Evolutionary conservation across 164 flowering plant species (phyloP).

Genomic region (Santalum album): DNA sequence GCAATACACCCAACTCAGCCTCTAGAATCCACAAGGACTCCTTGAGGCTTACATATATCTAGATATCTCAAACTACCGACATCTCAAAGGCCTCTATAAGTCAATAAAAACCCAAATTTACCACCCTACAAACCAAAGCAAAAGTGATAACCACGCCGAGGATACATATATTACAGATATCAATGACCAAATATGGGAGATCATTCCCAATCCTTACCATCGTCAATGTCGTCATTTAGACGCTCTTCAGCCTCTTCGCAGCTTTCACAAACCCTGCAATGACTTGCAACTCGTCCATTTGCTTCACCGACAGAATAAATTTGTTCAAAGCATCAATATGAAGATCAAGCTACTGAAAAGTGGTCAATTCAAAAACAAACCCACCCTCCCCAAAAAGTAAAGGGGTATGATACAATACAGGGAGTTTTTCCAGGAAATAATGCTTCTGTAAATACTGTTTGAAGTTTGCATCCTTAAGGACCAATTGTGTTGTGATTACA

Average conservation of each 20-base stretch:
- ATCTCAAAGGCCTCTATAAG: constrained; percentile 19
- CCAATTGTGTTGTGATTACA: too few species aligned
- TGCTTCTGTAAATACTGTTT: too few species aligned
- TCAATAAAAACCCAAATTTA: constrained; percentile 8
- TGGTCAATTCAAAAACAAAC: too few species aligned
- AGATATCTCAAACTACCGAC: constrained; percentile 22
- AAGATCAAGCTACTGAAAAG: too few species aligned
- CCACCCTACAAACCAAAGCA: constrained; percentile 10
- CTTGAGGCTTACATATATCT: constrained; percentile 24
- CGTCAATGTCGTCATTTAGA: constrained; percentile 49
- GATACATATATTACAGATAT: constrained; percentile 31
- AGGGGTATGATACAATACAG: too few species aligned
- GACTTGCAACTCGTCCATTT: constrained; percentile 98
- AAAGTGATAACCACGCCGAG: constrained; percentile 14
- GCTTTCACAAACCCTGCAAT: constrained; percentile 76
- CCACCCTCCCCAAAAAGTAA: too few species aligned
- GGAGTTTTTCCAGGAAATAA: too few species aligned
- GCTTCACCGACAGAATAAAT: constrained; percentile 32
- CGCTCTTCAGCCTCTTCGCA: constrained; percentile 75
- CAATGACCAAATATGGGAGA: constrained; percentile 11
- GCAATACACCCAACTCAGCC: constrained; percentile 19
- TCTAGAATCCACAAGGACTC: constrained; percentile 8
- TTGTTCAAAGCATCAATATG: too few species aligned
- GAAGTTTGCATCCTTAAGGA: too few species aligned
- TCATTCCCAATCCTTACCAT: constrained; percentile 1